These are phyloP conservation scores for Mycena sp. DNA, from an alignment of 1,284 basidiomycete species.

Conservation along the genomic window DNA sequence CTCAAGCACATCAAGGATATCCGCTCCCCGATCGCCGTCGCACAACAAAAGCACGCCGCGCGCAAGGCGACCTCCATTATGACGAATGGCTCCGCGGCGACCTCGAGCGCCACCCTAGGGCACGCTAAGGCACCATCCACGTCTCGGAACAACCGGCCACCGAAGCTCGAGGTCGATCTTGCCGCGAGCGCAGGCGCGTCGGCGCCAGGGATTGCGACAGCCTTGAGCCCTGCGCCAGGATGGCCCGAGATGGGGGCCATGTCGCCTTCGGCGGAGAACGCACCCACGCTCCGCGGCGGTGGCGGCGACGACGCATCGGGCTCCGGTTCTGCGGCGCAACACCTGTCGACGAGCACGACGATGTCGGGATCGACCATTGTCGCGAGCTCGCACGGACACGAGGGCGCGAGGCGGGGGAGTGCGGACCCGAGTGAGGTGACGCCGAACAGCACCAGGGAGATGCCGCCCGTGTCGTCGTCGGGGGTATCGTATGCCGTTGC, in stretches of 20 bases:
- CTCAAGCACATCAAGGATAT: slow-evolving; percentile 98
- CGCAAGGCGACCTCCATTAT: slow-evolving; percentile 72
- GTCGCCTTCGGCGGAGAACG: slow-evolving; percentile 67
- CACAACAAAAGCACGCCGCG: slow-evolving; percentile 92
- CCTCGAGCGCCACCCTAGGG: slow-evolving; percentile 47
- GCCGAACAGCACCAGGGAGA: slow-evolving; percentile 50
- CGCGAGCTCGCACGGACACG: slow-evolving; percentile 15
- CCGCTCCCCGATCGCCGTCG: slow-evolving; percentile 94
- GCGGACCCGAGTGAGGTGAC: slow-evolving; percentile 29
- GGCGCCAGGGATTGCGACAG: slow-evolving; percentile 59
- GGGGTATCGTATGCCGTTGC: slow-evolving; percentile 90
- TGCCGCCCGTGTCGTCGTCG: slow-evolving; percentile 59
- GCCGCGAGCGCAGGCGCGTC: slow-evolving; percentile 47
- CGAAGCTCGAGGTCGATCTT: slow-evolving; percentile 70
- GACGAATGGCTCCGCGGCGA: slow-evolving; percentile 49
- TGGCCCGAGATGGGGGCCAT: slow-evolving; percentile 76
- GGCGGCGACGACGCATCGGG: slow-evolving; percentile 15
- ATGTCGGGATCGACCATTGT: slow-evolving; percentile 33
- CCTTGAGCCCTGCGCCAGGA: slow-evolving; percentile 66
- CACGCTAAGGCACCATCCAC: slow-evolving; percentile 51
- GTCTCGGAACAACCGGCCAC: slow-evolving; percentile 58
- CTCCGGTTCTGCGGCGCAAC: slow-evolving; percentile 7
- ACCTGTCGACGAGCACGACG: slow-evolving; percentile 46
- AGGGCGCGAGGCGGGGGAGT: slow-evolving; percentile 36
- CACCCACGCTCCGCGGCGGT: no score